phyloP scores from a whole-genome alignment of 2,329 filamentous ascomycete genomes.

The Stemphylium lycopersici region DNA sequence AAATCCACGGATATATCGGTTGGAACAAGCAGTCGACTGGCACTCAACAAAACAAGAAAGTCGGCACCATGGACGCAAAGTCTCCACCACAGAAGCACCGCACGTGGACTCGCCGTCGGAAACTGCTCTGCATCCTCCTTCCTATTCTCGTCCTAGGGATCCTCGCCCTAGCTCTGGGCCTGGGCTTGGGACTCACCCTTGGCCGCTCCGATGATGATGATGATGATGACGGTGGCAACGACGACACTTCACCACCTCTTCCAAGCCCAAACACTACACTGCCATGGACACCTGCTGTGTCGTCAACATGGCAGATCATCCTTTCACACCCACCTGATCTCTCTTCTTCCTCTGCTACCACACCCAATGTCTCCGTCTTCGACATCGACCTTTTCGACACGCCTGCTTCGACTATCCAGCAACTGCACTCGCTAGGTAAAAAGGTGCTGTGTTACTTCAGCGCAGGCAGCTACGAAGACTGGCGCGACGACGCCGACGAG shows the following conservation, averaged over 20 bases:
- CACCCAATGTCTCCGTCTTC: conserved; percentile 61
- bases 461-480: conserved; percentile 71
- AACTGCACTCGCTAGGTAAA: conserved; percentile 59
- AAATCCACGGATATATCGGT: background rate
- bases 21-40: background rate
- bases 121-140: conserved; percentile 32
- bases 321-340: conserved; percentile 49
- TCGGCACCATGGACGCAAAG: conserved; percentile 18
- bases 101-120: conserved; percentile 31
- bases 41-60: background rate
- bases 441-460: conserved; percentile 79
- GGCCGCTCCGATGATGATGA: conserved; percentile 30
- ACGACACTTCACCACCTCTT: conserved; percentile 31
- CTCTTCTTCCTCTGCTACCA: conserved; percentile 46
- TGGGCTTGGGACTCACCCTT: conserved; percentile 61
- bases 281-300: conserved; percentile 61
- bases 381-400: conserved; percentile 68
- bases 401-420: conserved; percentile 53
- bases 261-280: conserved; percentile 33
- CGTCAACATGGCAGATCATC: conserved; percentile 67
- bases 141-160: conserved; percentile 46
- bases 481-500: conserved; percentile 62
- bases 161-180: conserved; percentile 60
- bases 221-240: conserved; percentile 25
- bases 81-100: conserved; percentile 3